Base-by-base conservation (phyloP, 108 stramenopile species). In the Pseudonitzschia multiseries region DNA sequence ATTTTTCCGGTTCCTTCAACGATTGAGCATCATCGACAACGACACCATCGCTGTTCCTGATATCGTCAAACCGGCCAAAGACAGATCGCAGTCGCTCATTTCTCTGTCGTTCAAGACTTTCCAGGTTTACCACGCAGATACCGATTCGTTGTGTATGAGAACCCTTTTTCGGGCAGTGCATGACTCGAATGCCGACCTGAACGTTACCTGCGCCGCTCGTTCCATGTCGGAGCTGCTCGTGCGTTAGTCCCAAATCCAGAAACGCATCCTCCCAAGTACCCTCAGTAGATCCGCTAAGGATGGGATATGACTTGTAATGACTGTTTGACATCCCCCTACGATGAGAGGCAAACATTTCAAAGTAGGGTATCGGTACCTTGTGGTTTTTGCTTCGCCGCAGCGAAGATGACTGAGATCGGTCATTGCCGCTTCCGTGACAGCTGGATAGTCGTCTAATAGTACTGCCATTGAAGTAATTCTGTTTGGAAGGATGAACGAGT, bases 191-290 rank as follows among this genome's bases (percentile, higher is more conserved):
- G 24, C 74, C 74, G 61, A 75, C 66, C 60, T 68, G 36, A n/a
- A 51, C 32, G 42, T 68, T 17, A 14, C 56, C 32, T 5, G 28
- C 54, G 28, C 46, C 71, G 8, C 18, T 20, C 6, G 24, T 42
- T 20, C 65, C 65, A n/a, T 67, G 10, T 66, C 27, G 22, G 8
- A 40, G 62, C 41, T 73, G 72, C 42, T 57, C n/a, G 12, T 32
- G 41, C 18, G 52, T 71, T 10, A 28, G 28, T 67, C 65, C 41
- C 13, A 69, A 15, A 64, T 75, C 74, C 27, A 75, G 28, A 21
- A 69, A 48, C 6, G 74, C 74, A 41, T 75, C 74, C 10, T 75
- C 74, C 74, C 74, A 75, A 12, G 74, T 68, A 9, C 67, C 74
- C 18, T 75, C 57, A 8, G 41, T 46, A 8, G 44, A 32, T 12